Evolutionary conservation across 2,329 filamentous ascomycete species (phyloP), one percentile per base, ranked within the genome.

Genomic region (Phialocephala subalpina): DNA sequence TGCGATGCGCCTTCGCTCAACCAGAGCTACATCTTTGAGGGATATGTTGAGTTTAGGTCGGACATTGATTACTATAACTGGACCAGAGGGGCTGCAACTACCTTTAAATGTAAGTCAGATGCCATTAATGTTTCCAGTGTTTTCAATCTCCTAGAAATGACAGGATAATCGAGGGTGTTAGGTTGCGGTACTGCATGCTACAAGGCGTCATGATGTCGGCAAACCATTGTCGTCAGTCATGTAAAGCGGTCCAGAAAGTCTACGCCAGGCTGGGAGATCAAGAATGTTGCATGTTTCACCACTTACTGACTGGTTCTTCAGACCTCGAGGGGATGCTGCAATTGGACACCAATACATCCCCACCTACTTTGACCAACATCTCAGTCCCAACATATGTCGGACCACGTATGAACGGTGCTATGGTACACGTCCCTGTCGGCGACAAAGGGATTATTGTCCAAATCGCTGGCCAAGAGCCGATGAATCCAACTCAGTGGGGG

Each of bases 351-450:
- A 40, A 53, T 29, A 36, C 62, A 14, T 33, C 22, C 16, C 40
- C 56, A 33, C 62, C 56, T 20, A 58, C 45, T 20, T 55, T 64
- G n/a, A 59, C 61, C 16, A 63, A 63, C 20, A 38, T 63, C 45
- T 63, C 61, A 36, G 61, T 63, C 9, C 63, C 63, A 27, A 62
- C 38, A 12, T 62, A 65, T 20, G 52, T 62, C 12, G 38, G 38
- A 22, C 63, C 58, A 18, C 16, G 63, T 35, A 65, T 65, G 63
- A 65, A 65, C n/a, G 63, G 63, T 18, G 63, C 63, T 5, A 65
- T 65, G 63, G 45, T 65, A 14, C 59, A 65, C 22, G 55, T 65
- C 9, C 63, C 63, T 8, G 58, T 65, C 12, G 58, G 63, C 18
- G 22, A 45, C 7, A 42, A 65, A 35, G 63, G 63, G 2, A 20